phyloP scores from a whole-genome alignment of 768 basidiomycete genomes.

The Hygrocybe punicea region DNA sequence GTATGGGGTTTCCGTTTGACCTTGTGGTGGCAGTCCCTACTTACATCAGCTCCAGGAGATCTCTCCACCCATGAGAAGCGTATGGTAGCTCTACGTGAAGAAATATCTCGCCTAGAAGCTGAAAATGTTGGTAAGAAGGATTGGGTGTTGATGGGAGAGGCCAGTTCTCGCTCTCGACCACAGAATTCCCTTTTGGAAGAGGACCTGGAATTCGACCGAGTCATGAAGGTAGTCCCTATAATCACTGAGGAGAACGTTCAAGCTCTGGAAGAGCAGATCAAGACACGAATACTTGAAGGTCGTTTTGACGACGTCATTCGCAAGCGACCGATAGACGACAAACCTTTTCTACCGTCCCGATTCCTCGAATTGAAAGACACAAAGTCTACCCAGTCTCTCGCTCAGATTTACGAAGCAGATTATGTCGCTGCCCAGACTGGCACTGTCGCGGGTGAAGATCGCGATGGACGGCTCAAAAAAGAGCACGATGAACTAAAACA shows the following conservation, averaged over 20 bases:
- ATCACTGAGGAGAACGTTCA: conserved; percentile 86
- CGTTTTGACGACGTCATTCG: conserved; percentile 92
- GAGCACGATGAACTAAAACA: conserved; percentile 86
- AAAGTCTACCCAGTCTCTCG: conserved; percentile 83
- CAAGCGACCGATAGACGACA: conserved; percentile 71
- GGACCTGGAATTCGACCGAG: conserved; percentile 91
- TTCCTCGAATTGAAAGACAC: conserved; percentile 86
- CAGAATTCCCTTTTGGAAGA: conserved; percentile 90
- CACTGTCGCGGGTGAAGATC: conserved; percentile 58
- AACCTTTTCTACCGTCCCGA: conserved; percentile 87
- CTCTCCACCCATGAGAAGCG: conserved; percentile 79
- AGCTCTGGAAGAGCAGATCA: conserved; percentile 85
- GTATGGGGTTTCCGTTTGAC: background rate
- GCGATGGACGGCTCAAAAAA: conserved; percentile 83
- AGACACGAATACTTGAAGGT: conserved; percentile 77
- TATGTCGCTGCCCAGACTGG: conserved; percentile 68
- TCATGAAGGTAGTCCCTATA: conserved; percentile 80
- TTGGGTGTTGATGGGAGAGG: conserved; percentile 93
- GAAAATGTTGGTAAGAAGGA: conserved; percentile 87
- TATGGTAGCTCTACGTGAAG: conserved; percentile 65
- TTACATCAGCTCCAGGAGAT: conserved; percentile 33
- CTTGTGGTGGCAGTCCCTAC: background rate
- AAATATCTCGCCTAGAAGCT: conserved; percentile 78
- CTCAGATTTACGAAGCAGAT: conserved; percentile 94
- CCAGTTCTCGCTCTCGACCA: conserved; percentile 74